These are phyloP conservation scores for Capsicum rhomboideum DNA, from an alignment of 257 asterid genomes.

Conservation along the genomic window DNA sequence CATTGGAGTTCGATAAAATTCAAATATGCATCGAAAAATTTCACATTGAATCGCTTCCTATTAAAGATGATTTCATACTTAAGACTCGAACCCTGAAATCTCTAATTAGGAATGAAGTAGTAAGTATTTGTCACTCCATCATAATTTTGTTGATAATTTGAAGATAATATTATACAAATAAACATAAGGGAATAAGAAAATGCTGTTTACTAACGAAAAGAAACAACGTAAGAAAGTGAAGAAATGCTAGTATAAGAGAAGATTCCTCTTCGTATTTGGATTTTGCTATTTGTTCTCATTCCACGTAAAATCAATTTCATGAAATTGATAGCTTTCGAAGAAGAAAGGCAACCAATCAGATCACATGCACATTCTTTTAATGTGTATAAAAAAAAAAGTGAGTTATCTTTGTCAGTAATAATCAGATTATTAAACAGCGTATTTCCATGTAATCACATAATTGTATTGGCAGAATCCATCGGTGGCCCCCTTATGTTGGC, in stretches of 20 bases:
- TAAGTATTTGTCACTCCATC: neutral
- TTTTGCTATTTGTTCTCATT: neutral
- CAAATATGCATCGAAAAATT: neutral
- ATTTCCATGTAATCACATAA: neutral
- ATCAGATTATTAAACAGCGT: neutral
- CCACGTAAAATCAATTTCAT: neutral
- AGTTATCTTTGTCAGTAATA: too few species aligned
- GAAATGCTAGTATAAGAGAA: neutral
- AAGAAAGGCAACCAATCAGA: neutral
- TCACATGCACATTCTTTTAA: neutral
- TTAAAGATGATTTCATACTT: neutral
- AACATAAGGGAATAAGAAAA: neutral
- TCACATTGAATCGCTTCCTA: neutral
- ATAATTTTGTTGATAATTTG: neutral
- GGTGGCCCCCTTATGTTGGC: too few species aligned
- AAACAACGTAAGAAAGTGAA: too few species aligned
- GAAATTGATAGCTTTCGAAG: neutral
- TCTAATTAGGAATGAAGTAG: fast-evolving
- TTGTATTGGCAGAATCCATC: too few species aligned
- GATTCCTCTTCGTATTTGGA: neutral
- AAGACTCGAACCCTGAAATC: fast-evolving
- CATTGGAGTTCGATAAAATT: too few species aligned
- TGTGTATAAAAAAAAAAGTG: too few species aligned
- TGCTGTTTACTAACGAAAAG: too few species aligned
- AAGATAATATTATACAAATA: neutral